These are phyloP conservation scores for Clonostachys rhizophaga DNA, from an alignment of 2,329 filamentous ascomycete species.

Conservation along the genomic window DNA sequence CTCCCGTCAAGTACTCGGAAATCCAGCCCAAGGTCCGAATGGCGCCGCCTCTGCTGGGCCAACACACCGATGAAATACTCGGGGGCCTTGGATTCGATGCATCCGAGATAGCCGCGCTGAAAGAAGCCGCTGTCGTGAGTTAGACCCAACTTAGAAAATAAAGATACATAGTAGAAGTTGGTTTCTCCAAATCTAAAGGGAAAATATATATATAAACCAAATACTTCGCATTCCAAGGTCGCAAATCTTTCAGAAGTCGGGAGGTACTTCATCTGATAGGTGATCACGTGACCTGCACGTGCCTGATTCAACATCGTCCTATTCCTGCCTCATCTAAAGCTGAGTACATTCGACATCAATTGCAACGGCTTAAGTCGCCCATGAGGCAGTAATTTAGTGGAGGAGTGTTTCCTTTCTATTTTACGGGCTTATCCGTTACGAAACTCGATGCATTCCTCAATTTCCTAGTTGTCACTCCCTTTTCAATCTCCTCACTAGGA, in stretches of 20 bases:
- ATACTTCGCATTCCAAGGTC: no score
- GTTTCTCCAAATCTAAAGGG: not conserved
- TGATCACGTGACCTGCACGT: slow-evolving; percentile 5
- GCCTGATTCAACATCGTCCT: not conserved
- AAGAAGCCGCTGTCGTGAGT: slow-evolving; percentile 60
- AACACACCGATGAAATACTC: slow-evolving; percentile 81
- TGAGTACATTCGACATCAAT: no score
- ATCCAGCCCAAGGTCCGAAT: slow-evolving; percentile 71
- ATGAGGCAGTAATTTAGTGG: no score
- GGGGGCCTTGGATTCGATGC: slow-evolving; percentile 53
- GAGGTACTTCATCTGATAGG: not conserved
- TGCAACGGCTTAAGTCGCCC: no score
- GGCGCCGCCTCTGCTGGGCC: slow-evolving; percentile 78
- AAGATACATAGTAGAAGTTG: not conserved
- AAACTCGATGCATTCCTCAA: no score
- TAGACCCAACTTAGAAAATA: slow-evolving; percentile 17
- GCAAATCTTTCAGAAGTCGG: no score
- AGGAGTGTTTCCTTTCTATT: no score
- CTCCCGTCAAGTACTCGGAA: slow-evolving; percentile 89
- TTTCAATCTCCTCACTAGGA: no score
- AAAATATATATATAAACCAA: not conserved
- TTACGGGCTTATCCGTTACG: no score
- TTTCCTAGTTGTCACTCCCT: no score
- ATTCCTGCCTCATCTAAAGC: not conserved
- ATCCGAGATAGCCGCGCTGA: slow-evolving; percentile 57